These are phyloP conservation scores for Calonectria pteridis DNA, from an alignment of 2,329 filamentous ascomycete genomes.

Conservation along the genomic window DNA sequence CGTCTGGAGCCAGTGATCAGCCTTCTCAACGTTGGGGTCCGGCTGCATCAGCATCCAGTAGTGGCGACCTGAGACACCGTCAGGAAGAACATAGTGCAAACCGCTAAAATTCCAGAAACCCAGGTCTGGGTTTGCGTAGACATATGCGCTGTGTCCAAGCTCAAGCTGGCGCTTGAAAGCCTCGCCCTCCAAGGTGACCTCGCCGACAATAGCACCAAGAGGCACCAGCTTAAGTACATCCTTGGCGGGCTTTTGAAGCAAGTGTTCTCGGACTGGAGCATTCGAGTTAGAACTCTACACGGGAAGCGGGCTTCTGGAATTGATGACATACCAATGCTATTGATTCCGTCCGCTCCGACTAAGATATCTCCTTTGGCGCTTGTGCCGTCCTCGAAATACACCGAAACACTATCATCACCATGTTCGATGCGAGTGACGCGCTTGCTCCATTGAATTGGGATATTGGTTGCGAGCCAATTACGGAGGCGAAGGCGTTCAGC, in stretches of 20 bases:
- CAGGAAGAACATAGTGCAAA: neutral
- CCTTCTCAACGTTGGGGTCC: neutral
- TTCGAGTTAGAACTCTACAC: neutral
- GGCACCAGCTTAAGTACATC: neutral
- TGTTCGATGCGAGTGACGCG: neutral
- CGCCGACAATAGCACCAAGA: neutral
- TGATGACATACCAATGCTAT: neutral
- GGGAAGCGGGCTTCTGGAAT: neutral
- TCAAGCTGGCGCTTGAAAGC: neutral
- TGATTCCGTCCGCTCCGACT: neutral
- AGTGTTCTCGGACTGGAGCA: neutral
- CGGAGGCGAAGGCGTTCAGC: neutral
- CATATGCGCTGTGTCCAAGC: neutral
- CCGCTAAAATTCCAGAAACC: neutral
- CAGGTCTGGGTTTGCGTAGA: neutral
- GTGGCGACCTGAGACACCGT: neutral
- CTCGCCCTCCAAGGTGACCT: neutral
- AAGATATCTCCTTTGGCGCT: neutral
- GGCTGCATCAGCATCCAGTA: neutral
- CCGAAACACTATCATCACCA: neutral
- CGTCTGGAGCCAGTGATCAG: neutral
- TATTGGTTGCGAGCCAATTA: neutral
- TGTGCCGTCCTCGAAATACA: neutral
- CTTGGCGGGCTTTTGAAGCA: neutral
- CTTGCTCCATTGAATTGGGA: neutral